Evolutionary conservation across 2,329 filamentous ascomycete species (phyloP).

Genomic region (Arthrobotrys entomopaga): DNA sequence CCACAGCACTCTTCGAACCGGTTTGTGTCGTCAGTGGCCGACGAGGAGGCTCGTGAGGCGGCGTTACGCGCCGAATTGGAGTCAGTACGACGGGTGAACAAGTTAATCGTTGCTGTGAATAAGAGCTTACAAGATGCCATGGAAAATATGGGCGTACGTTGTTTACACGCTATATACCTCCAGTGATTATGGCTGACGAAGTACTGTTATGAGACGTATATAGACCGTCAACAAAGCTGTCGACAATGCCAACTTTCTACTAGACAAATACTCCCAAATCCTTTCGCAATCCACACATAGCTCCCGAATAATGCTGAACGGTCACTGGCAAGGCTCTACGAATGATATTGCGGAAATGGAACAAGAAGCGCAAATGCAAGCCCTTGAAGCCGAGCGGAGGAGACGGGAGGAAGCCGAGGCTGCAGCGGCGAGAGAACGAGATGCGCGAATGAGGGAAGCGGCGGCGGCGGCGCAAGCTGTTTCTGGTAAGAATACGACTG

Average conservation of each 20-base stretch:
- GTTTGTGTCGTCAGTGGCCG: slow-evolving; percentile 55
- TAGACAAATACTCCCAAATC: slow-evolving; percentile 96
- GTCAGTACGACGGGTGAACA: slow-evolving; percentile 85
- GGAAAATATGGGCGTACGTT: slow-evolving; percentile 77
- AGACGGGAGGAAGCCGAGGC: slow-evolving; percentile 82
- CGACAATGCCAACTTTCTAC: slow-evolving; percentile 80
- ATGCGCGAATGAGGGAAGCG: slow-evolving; percentile 60
- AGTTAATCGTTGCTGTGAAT: slow-evolving; percentile 82
- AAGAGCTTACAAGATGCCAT: slow-evolving; percentile 76
- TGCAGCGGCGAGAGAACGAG: slow-evolving; percentile 72
- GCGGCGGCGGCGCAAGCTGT: slow-evolving; percentile 61
- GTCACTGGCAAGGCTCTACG: slow-evolving; percentile 86
- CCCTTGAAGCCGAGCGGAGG: slow-evolving; percentile 79
- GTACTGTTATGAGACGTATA: background rate
- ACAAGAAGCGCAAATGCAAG: slow-evolving; percentile 76
- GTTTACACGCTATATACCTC: background rate
- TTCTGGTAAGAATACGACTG: slow-evolving; percentile 22
- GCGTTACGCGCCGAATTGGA: slow-evolving; percentile 81
- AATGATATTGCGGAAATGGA: slow-evolving; percentile 89
- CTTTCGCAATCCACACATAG: slow-evolving; percentile 98
- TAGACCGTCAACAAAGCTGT: slow-evolving; percentile 50
- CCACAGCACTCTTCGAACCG: slow-evolving; percentile 67
- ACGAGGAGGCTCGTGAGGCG: slow-evolving; percentile 76
- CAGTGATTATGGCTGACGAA: background rate
- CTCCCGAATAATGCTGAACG: slow-evolving; percentile 87